Percentiles rank a stretch among this genome's conserved stretches.
Conservation (phyloP, 257 asterid genomes). For the Perilla frutescens region DNA sequence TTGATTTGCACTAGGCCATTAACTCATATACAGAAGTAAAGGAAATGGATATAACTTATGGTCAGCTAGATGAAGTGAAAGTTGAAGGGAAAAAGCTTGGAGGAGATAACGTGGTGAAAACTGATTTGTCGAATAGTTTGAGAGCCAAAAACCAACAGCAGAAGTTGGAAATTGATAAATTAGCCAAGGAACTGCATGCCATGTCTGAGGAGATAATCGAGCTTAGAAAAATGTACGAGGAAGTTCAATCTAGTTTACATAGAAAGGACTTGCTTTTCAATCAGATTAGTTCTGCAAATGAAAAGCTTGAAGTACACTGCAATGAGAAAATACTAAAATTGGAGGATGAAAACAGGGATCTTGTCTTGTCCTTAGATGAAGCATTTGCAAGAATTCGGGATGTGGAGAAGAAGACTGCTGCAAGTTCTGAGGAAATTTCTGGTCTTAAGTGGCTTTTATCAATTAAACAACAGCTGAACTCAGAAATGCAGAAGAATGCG, state of each 20-base stretch:
- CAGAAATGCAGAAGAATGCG: conserved; percentile 37
- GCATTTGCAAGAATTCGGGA: conserved; percentile 49
- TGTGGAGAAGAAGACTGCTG: conserved; percentile 45
- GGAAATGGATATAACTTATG: conserved; percentile 37
- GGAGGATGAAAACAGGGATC: conserved; percentile 42
- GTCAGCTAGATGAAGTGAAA: conserved; percentile 41
- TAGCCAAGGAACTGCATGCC: conserved; percentile 42
- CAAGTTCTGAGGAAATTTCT: conserved; percentile 49
- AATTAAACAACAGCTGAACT: conserved; percentile 36
- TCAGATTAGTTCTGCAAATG: conserved; percentile 46
- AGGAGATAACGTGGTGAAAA: conserved; percentile 40
- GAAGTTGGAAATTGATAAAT: conserved; percentile 43
- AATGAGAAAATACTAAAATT: conserved; percentile 34
- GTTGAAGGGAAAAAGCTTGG: conserved; percentile 41
- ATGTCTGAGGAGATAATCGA: conserved; percentile 50
- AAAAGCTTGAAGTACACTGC: conserved; percentile 42
- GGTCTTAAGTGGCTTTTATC: conserved; percentile 46
- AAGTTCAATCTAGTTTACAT: conserved; percentile 50
- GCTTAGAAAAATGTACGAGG: conserved; percentile 41
- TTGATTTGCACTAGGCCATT: conserved; percentile 24
- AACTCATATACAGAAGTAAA: conserved; percentile 11
- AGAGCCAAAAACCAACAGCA: conserved; percentile 38
- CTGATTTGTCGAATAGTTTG: conserved; percentile 41
- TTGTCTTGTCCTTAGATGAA: conserved; percentile 41
- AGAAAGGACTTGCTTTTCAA: conserved; percentile 46